Percentiles rank a stretch among this genome's conserved stretches.
These are phyloP conservation scores for Elaeis guineensis DNA, from an alignment of 176 grass and related monocot genomes.

Conservation along the genomic window DNA sequence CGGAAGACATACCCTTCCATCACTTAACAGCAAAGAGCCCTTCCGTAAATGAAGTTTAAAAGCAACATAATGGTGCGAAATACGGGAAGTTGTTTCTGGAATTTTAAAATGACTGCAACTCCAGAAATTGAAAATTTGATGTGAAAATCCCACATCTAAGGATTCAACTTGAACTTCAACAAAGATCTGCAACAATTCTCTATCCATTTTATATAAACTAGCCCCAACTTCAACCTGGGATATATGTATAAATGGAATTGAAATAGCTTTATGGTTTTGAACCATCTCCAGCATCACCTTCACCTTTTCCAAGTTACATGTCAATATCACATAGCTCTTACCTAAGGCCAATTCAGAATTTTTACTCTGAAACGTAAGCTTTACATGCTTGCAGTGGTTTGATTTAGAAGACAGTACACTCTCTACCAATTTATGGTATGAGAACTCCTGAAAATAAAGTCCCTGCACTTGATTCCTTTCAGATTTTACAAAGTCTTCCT, in stretches of 20 bases:
- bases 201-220: conserved; percentile 30
- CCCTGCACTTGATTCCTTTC: conserved; percentile 16
- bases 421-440: conserved; percentile 12
- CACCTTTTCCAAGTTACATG: conserved; percentile 60
- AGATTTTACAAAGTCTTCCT: conserved; percentile 25
- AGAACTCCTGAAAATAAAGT: conserved; percentile 18
- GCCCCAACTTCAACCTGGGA: conserved; percentile 53
- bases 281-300: conserved; percentile 67
- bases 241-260: conserved; percentile 75
- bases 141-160: conserved; percentile 77
- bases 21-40: conserved; percentile 83
- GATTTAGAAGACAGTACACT: conserved; percentile 26
- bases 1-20: conserved; percentile 79
- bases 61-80: conserved; percentile 28
- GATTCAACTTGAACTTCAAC: conserved; percentile 64
- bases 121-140: conserved; percentile 87
- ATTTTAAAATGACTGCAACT: conserved; percentile 40
- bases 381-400: conserved; percentile 51
- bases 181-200: conserved; percentile 24
- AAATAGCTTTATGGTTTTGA: conserved; percentile 41
- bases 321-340: conserved; percentile 45
- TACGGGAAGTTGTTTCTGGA: conserved; percentile 42
- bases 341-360: conserved; percentile 41
- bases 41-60: conserved; percentile 64
- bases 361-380: conserved; percentile 69